Evolutionary conservation across 306 rosid genomes (phyloP), one percentile per base, ranked within the genome.

Genomic region (Dalbergia cochinchinensis): DNA sequence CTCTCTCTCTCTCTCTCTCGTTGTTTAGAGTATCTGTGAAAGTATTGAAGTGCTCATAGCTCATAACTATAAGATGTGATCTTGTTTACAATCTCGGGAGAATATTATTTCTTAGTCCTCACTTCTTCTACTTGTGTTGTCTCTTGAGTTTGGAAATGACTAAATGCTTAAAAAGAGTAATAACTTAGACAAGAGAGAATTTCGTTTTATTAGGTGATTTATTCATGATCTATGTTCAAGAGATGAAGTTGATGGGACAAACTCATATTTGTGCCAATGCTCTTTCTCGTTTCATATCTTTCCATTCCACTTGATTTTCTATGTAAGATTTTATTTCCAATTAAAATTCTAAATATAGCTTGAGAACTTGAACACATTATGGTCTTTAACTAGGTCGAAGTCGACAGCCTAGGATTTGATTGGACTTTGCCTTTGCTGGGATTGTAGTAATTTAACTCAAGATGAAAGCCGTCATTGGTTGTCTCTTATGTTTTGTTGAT

Each of bases 241-340:
- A 34, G 47, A 64, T 64, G 20, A 64, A 64, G 69, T 3, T 64
- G 69, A 34, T 64, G 69, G 10, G 69, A 15, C 12, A 64, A 35
- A 64, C 48, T 35, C 69, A 26, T 26, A 34, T 34, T 7, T 64
- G 12, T 64, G 19, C 13, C 26, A 62, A 31, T 62, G n/a, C 33
- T 13, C 31, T 4, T 1, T 14, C 5, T 59, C 31, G 31, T 10
- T 4, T 59, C 7, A 18, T 18, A 8, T 42, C 12, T 61, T 61
- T 65, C 50, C 33, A 16, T 65, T 65, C 50, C 45, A 39, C 53
- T 65, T 42, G 48, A 42, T 6, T 42, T 37, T 37, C 5, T 0
- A 7, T 37, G 41, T 37, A 37, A 37, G 41, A 37, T 37, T 37
- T 37, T 37, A 37, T 37, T 37, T 37, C 41, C 41, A 37, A 7